Conservation (phyloP, 176 grass and related monocot genomes). For the Juncus inflexus region DNA sequence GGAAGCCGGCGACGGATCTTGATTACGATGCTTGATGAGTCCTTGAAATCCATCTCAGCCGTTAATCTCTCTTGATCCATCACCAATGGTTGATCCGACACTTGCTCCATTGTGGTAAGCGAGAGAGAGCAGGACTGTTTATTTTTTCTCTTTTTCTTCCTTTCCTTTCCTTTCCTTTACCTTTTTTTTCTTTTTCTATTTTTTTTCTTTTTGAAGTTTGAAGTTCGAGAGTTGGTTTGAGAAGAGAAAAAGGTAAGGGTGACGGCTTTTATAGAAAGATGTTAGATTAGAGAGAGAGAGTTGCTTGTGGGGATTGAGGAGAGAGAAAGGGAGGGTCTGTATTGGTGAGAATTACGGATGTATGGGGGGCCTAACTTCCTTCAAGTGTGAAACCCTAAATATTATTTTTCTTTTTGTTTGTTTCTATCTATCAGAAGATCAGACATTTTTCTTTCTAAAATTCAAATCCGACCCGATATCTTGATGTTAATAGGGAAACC, state of each 20-base stretch:
- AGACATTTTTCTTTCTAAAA: neutral
- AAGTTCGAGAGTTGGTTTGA: neutral
- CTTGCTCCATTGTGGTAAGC: constrained; percentile 9
- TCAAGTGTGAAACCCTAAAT: constrained; percentile 1
- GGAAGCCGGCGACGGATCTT: constrained; percentile 61
- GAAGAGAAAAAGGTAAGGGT: neutral
- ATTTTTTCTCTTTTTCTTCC: too few relatives aligned
- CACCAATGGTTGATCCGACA: constrained; percentile 23
- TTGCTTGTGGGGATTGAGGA: constrained; percentile 5
- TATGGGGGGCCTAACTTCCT: neutral
- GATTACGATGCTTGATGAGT: constrained; percentile 45
- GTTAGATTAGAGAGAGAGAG: neutral
- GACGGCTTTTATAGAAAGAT: constrained; percentile 10
- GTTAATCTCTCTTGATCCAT: constrained; percentile 64
- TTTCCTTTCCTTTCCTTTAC: too few relatives aligned
- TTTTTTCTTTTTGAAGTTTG: neutral
- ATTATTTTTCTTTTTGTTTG: neutral
- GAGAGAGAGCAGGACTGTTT: too few relatives aligned
- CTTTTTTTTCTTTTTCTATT: neutral
- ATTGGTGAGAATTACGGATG: neutral
- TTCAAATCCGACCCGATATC: constrained; percentile 8
- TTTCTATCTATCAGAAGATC: neutral
- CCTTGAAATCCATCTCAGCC: constrained; percentile 46
- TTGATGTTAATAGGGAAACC: neutral
- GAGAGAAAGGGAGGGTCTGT: neutral